These are phyloP conservation scores for Suillus subalutaceus DNA, from an alignment of 768 basidiomycete genomes.

Conservation along the genomic window DNA sequence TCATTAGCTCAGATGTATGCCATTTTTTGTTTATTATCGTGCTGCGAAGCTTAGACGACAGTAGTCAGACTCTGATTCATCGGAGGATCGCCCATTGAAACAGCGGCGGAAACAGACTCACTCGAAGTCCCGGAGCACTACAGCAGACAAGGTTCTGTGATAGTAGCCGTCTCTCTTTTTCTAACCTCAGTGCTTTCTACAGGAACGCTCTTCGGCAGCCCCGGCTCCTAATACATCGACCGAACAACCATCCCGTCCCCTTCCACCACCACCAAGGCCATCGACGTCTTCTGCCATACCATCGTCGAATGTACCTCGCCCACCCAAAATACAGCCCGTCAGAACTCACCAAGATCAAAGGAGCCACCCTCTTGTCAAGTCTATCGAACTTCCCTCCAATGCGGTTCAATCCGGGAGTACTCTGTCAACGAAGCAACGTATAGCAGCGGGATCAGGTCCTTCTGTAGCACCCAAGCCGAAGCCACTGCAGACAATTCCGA, in stretches of 20 bases:
- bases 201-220: background rate
- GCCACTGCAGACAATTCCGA: constrained; percentile 29
- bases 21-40: background rate
- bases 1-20: constrained; percentile 20
- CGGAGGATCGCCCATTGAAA: constrained; percentile 10
- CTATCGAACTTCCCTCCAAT: constrained; percentile 25
- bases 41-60: background rate
- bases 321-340: constrained; percentile 18
- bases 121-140: background rate
- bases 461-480: constrained; percentile 39
- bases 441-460: constrained; percentile 42
- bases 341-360: constrained; percentile 36
- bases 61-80: constrained; percentile 23
- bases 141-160: constrained; percentile 1
- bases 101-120: background rate
- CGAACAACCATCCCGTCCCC: background rate
- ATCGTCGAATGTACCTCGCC: constrained; percentile 12
- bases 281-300: background rate
- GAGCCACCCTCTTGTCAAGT: constrained; percentile 35
- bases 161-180: background rate
- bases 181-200: background rate
- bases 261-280: constrained; percentile 10
- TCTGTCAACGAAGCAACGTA: constrained; percentile 54
- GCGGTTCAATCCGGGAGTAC: constrained; percentile 36
- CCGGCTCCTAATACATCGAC: background rate